Base-by-base conservation (phyloP, 768 basidiomycete genomes). In the Tylopilus sp. region DNA sequence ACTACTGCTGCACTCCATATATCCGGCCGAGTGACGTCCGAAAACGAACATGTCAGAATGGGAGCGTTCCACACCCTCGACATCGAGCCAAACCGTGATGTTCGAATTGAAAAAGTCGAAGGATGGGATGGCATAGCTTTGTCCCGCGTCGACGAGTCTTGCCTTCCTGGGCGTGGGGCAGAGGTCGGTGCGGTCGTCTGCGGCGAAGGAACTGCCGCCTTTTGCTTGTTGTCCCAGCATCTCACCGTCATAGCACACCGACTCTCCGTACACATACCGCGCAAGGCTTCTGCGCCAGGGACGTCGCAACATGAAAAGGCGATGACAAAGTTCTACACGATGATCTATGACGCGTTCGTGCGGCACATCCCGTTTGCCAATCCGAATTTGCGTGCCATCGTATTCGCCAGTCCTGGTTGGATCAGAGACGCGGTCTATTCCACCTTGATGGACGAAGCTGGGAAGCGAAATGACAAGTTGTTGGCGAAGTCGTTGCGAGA, bases 341-440 rank as follows among this genome's bases (percentile, higher is more conserved):
- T 85, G 13, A 71, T 98, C 3, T 98, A 90, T 64, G 83, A 92
- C 24, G 83, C 91, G 0, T 90, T 98, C 61, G 69, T 92, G 6
- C 82, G 96, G 17, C 92, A 98, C 67, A 89, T 99, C 57, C 95
- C 97, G 4, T 97, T 85, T 62, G 74, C 80, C 21, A 84, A 79
- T 56, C 78, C 77, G 1, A 77, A 79, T 29, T 75, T 98, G 38
- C 87, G 87, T 40, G 96, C 89, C 3, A 91, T 99, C 63, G 91
- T 99, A 43, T 88, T 99, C 63, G 97, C 97, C 6, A 94, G 91
- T 59, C 97, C 97, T 9, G 97, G 97, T 1, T 99, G 98, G 86
- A 87, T 94, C 8, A 81, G 89, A 63, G 97, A 99, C 60, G 76
- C 87, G 0, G 89, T 98, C 8, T 85, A 84, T 64, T 88, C 92